Evolutionary conservation across 1,284 basidiomycete species (phyloP), one percentile per base, ranked within the genome.

Genomic region (Ceratobasidium sp.): DNA sequence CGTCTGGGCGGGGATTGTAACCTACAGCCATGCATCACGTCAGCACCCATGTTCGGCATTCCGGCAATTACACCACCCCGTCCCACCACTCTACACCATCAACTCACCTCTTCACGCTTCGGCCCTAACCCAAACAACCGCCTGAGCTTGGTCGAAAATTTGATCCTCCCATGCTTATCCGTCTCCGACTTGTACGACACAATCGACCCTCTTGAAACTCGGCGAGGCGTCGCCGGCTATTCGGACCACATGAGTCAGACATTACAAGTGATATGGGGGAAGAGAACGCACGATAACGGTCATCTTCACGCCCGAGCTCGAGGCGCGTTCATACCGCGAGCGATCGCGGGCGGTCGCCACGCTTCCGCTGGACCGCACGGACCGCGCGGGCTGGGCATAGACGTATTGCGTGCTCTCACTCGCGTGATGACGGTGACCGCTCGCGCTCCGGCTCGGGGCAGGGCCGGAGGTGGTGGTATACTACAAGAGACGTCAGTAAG

Each of bases 221-320:
- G 68, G 41, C 68, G 68, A n/a, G 68, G 68, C 24, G 68, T 71
- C 7, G 68, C 68, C 22, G 68, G 68, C 68, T 71, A 56, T 46
- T 34, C 39, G 22, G 6, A 62, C 7, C 24, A 5, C n/a, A 34
- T 71, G 29, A 61, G 68, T 59, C 48, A 51, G 31, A 14, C 29
- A 16, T 24, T 22, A 39, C 13, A 49, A n/a, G 34, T 56, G 34
- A 54, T 27, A 56, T 41, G 34, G 16, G 41, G 37, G 19, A 46
- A 16, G 24, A 1, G 27, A 13, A 71, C 68, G 19, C 46, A 71
- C 68, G 31, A 71, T 71, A 13, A 71, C 68, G 24, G 68, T 71
- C 68, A 71, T 71, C 48, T 51, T 71, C 19, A 71, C 68, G 27
- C 68, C 68, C 8, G 68, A 71, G 29, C 68, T 71, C 65, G 59